Percentiles rank a stretch among this genome's conserved stretches.
phyloP scores from a whole-genome alignment of 768 basidiomycete species.

The Termitomyces sp. region DNA sequence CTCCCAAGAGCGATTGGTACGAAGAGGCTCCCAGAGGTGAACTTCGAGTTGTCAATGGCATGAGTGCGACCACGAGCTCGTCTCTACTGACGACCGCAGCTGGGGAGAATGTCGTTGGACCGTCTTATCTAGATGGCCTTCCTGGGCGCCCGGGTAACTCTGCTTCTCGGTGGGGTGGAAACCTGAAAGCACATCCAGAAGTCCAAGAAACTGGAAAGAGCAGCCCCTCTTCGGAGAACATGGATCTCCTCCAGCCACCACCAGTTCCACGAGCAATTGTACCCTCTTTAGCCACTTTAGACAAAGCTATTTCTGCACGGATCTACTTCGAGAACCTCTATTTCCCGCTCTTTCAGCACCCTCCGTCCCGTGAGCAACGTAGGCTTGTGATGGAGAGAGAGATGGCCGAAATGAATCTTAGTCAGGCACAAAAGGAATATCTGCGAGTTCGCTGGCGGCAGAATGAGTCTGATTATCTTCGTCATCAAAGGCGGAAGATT shows the following conservation, averaged over 20 bases:
- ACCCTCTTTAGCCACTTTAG: slow-evolving; percentile 87
- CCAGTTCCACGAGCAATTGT: slow-evolving; percentile 58
- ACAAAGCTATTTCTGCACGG: slow-evolving; percentile 88
- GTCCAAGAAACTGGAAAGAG: slow-evolving; percentile 58
- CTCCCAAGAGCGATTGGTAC: slow-evolving; percentile 40
- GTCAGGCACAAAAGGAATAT: slow-evolving; percentile 64
- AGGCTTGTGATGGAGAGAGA: slow-evolving; percentile 85
- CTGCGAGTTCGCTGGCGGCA: slow-evolving; percentile 74
- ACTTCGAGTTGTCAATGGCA: slow-evolving; percentile 73
- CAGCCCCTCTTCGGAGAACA: slow-evolving; percentile 26
- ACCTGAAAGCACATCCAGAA: slow-evolving; percentile 65
- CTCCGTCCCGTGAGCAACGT: slow-evolving; percentile 83
- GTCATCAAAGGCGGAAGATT: slow-evolving; percentile 79
- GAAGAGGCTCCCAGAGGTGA: slow-evolving; percentile 44
- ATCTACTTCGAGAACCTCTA: slow-evolving; percentile 94
- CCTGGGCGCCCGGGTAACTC: slow-evolving; percentile 56
- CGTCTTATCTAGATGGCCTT: slow-evolving; percentile 44
- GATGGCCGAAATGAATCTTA: slow-evolving; percentile 70
- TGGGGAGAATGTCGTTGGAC: slow-evolving; percentile 58
- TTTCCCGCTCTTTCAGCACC: slow-evolving; percentile 81
- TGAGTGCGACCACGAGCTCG: background rate
- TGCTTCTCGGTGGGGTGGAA: slow-evolving; percentile 55
- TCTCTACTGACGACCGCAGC: slow-evolving; percentile 67
- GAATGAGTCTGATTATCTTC: slow-evolving; percentile 89
- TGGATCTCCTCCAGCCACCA: slow-evolving; percentile 26